phyloP scores from a whole-genome alignment of 2,329 filamentous ascomycete genomes.

The Aphanoascus verrucosus region DNA sequence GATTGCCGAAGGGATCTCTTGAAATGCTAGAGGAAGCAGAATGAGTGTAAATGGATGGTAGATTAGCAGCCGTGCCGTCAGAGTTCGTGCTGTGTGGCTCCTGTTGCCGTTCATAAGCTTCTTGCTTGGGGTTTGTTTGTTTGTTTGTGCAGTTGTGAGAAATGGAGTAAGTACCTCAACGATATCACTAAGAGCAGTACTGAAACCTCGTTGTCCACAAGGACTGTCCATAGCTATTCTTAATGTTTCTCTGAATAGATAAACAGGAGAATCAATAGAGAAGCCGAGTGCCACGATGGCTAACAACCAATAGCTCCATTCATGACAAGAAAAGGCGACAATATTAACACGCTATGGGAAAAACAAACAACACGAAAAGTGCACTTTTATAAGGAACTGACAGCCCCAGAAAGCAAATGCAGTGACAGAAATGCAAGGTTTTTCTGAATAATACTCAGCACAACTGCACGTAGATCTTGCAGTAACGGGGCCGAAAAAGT shows the following conservation, averaged over 20 bases:
- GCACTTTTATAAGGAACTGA: neutral
- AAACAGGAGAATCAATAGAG: neutral
- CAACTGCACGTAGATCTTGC: neutral
- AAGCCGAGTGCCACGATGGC: neutral
- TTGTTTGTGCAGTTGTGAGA: neutral
- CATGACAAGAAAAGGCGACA: neutral
- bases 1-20: constrained; percentile 14
- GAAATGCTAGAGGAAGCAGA: constrained; percentile 11
- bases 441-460: neutral
- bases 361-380: no score
- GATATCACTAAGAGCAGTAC: neutral
- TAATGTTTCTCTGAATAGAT: neutral
- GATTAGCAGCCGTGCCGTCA: neutral
- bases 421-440: neutral
- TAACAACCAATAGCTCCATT: neutral
- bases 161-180: constrained; percentile 1
- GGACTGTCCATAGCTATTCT: neutral
- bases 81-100: neutral
- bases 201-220: neutral
- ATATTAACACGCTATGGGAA: no score
- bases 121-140: neutral
- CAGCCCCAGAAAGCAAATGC: neutral
- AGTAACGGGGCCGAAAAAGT: neutral
- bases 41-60: neutral
- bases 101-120: constrained; percentile 3